A percentile compares a stretch with the other conserved stretches of the same genome.
These are phyloP conservation scores for Trichoderma guizhouense DNA, from an alignment of 2,329 filamentous ascomycete genomes.

Conservation along the genomic window DNA sequence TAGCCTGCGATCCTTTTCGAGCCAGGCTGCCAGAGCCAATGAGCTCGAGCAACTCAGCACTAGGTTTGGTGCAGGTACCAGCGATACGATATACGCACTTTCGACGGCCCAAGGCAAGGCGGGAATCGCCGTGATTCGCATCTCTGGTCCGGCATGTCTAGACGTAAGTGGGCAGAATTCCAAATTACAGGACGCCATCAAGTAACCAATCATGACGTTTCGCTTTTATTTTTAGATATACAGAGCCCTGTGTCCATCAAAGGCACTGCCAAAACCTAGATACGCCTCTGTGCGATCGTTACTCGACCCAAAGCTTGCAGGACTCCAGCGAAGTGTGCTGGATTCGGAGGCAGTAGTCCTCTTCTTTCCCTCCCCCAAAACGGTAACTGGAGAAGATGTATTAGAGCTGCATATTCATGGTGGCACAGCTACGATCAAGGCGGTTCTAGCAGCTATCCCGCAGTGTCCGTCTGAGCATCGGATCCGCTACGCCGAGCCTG, in stretches of 20 bases:
- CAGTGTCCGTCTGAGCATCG: slow-evolving; percentile 36
- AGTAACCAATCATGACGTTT: slow-evolving; percentile 2
- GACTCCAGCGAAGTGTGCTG: slow-evolving; percentile 49
- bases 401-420: slow-evolving; percentile 95
- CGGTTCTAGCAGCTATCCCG: slow-evolving; percentile 76
- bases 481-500: slow-evolving; percentile 87
- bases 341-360: slow-evolving; percentile 79
- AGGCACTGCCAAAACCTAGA: slow-evolving; percentile 44
- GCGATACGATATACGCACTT: slow-evolving; percentile 82
- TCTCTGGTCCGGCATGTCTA: slow-evolving; percentile 75
- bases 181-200: neutral
- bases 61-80: slow-evolving; percentile 21
- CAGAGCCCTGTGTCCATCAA: slow-evolving; percentile 47
- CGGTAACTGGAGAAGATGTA: slow-evolving; percentile 88
- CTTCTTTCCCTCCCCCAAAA: slow-evolving; percentile 76
- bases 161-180: slow-evolving; percentile 46
- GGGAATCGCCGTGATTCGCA: slow-evolving; percentile 84
- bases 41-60: neutral
- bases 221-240: slow-evolving; percentile 43
- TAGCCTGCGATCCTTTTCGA: neutral
- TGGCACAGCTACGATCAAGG: slow-evolving; percentile 81
- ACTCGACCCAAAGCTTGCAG: slow-evolving; percentile 46
- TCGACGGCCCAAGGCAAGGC: slow-evolving; percentile 83
- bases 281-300: slow-evolving; percentile 73
- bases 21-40: too few species aligned